Evolutionary conservation across 148 eudicot species (phyloP), one percentile per base, ranked within the genome.

Genomic region (Drosera capensis): DNA sequence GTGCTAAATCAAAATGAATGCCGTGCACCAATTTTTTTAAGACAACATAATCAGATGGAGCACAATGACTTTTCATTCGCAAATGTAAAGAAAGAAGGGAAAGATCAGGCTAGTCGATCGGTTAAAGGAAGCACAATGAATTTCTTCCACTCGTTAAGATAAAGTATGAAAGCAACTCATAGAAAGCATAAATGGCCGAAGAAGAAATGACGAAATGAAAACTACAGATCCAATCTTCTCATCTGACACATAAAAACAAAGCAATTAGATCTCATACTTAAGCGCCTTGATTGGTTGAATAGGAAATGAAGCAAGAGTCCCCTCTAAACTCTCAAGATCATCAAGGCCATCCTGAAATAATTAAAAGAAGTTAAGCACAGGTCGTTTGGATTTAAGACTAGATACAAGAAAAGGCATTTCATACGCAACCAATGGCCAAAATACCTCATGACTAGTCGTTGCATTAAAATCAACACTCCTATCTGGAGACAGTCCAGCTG

Each of bases 241-340:
- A 6, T 34, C 15, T 15, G n/a, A n/a, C n/a, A n/a, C n/a, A 13
- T 8, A 2, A 24, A 14, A 42, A 30, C 11, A 31, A 41, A 12
- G 44, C 15, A 26, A 61, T 23, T 29, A 25, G 50, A 23, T 13
- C 8, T 40, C 81, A 52, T 88, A 88, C 96, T 83, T 88, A 40
- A 88, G 94, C 53, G 86, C 96, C 60, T 72, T 77, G 42, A 88
- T 71, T 24, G 96, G 86, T 55, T 83, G 72, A 39, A 80, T 57
- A 37, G 96, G 96, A 65, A 88, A 80, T 43, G 76, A 77, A 59
- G 79, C 78, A 43, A 88, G 75, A 34, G 96, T 74, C 48, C 61
- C 65, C 65, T 83, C 92, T 79, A 88, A 51, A 61, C 79, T 73
- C 43, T 66, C 73, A 42, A 72, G 67, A 54, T 74, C 82, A 61